Conservation (phyloP, 768 basidiomycete genomes). For the Suillus bovinus region DNA sequence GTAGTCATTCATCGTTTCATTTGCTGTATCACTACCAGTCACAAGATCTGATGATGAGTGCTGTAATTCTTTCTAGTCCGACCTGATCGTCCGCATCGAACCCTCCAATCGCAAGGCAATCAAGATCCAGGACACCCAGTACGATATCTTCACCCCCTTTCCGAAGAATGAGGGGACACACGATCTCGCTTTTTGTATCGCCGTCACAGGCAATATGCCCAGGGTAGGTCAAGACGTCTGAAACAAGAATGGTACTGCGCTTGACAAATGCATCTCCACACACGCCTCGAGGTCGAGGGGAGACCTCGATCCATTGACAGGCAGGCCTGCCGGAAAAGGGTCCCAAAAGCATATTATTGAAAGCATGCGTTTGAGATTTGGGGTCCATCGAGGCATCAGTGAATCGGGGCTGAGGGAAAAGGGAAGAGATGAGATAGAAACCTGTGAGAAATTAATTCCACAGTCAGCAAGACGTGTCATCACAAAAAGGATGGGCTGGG, state of each 20-base stretch:
- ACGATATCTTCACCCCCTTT: constrained; percentile 32
- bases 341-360: constrained; percentile 56
- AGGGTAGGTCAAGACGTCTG: constrained; percentile 77
- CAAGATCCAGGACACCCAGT: constrained; percentile 79
- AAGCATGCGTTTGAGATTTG: constrained; percentile 3
- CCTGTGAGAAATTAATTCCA: constrained; percentile 46
- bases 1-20: constrained; percentile 6
- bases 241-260: constrained; percentile 61
- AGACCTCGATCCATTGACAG: constrained; percentile 75
- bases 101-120: constrained; percentile 69
- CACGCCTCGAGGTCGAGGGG: constrained; percentile 65
- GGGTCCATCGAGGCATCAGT: constrained; percentile 9
- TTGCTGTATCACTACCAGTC: constrained; percentile 53
- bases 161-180: constrained; percentile 65
- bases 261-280: constrained; percentile 78
- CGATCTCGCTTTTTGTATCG: constrained; percentile 88
- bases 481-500: background rate
- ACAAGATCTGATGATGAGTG: constrained; percentile 60
- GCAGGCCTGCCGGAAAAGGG: constrained; percentile 93
- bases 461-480: constrained; percentile 20
- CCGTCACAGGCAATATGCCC: constrained; percentile 96
- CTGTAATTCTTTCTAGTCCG: constrained; percentile 76
- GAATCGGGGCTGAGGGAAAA: constrained; percentile 55
- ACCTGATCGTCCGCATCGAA: constrained; percentile 76
- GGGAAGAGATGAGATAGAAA: constrained; percentile 74